Base-by-base conservation (phyloP, 345 rosid genomes). In the Linum tenue region DNA sequence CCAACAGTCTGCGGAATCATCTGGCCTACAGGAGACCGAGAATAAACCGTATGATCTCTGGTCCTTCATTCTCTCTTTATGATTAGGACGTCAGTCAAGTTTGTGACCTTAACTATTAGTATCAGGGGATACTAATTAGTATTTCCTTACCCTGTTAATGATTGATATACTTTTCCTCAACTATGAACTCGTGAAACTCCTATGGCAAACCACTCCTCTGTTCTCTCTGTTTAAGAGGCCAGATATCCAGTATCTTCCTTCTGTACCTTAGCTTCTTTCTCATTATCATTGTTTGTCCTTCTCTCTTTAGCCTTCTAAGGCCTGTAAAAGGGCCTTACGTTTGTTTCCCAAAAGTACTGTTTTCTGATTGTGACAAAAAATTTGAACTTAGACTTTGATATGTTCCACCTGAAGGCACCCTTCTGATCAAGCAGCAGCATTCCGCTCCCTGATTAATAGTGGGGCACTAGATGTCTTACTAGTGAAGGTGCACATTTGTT, bases 381-480 rank as follows among this genome's bases (percentile, higher is more conserved):
- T 57, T 37, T 57, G 8, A 57, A 17, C 11, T 16, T 17, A 3
- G 37, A 31, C 3, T 57, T 17, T 31, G 38, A 17, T 37, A 17
- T 9, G 37, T 16, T 22, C 38, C 17, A 8, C 65, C 7, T 60
- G 59, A 67, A 85, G 89, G 82, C 60, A 60, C 65, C 63, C 81
- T 62, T 65, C 78, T 62, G 78, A 73, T 64, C 78, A 70, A 44
- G 71, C 67, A 57, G 63, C 72, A 64, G 57, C 53, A 3, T 69
- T 84, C 15, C 73, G 72, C 58, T 81, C 85, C 57, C 68, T 83
- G 61, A 61, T 83, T 82, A 77, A 75, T 31, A 51, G 76, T 66
- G 73, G 82, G 63, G 67, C 78, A 53, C 84, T 83, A 48, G 84
- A 83, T 68, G 44, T 64, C 31, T 71, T 82, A 62, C 63, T 82